Conservation (phyloP, 805 yeast species). For the Ogataea haglerorum region DNA sequence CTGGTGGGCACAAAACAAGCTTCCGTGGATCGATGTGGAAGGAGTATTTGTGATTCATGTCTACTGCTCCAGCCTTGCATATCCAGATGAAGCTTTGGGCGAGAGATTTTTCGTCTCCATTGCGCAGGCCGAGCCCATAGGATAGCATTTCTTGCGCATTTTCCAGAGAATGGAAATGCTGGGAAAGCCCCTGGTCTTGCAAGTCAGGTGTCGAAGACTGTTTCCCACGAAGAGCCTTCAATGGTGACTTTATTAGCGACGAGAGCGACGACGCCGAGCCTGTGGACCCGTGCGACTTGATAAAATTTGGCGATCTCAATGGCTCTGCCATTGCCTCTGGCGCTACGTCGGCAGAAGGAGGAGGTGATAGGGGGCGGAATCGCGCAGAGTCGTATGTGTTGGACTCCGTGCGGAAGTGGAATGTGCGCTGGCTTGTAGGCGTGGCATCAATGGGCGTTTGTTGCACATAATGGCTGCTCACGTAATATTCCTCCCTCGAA, state of each 20-base stretch:
- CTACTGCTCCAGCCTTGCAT: conserved; percentile 46
- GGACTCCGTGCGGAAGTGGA: not conserved
- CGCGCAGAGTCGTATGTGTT: not conserved
- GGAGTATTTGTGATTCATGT: conserved; percentile 16
- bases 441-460: not conserved
- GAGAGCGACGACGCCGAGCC: conserved; percentile 8
- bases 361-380: conserved; percentile 21
- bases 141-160: conserved; percentile 63
- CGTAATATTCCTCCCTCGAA: conserved; percentile 7
- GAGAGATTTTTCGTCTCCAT: conserved; percentile 40
- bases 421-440: not conserved
- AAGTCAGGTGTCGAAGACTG: conserved; percentile 2
- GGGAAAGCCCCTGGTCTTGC: conserved; percentile 38
- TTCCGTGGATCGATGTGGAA: conserved; percentile 35
- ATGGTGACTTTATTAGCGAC: conserved; percentile 9
- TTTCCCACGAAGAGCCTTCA: conserved; percentile 5
- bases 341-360: conserved; percentile 5
- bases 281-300: conserved; percentile 4
- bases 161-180: conserved; percentile 59
- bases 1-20: conserved; percentile 17
- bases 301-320: conserved; percentile 1
- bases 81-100: conserved; percentile 58
- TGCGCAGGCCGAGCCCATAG: conserved; percentile 63
- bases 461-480: conserved; percentile 1
- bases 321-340: conserved; percentile 1